Base-by-base conservation (phyloP, 176 grass and related monocot genomes). In the Bonia amplexicaulis region DNA sequence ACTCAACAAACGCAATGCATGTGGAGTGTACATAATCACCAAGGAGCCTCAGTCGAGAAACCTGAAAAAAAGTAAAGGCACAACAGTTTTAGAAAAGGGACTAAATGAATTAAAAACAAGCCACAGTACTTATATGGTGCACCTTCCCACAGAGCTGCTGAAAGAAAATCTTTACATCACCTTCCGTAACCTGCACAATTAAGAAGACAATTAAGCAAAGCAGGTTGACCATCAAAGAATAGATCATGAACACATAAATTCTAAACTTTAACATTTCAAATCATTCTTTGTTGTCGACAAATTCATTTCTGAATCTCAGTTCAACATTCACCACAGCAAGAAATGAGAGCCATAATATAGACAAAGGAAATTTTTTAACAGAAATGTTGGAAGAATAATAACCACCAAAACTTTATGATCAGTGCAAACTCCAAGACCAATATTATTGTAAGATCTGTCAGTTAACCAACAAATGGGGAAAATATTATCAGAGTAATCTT, bases 1-100 rank as follows among this genome's bases (percentile, higher is more conserved):
- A 97, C 81, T 95, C 95, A 87, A 98, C 93, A 89, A 98, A 98
- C 22, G 93, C 95, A 90, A 98, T 98, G 77, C 91, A 90, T 33
- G 93, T 95, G 53, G 91, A 95, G 73, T 98, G 95, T 66, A 95
- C 84, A 72, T 86, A 93, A 86, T 98, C 95, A 68, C 93, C 93
- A 88, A 98, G 92, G 72, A 98, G 91, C 80, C 95, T 93, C 85
- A 93, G 70, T 5, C 87, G 91, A 90, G 95, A 98, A 83, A 98
- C 95, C 95, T 98, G 84, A 10, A 74, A 62, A 81, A 81, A 13
- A 55, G 20, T 69, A 10, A 77, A 85, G 41, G 42, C 14, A 45
- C 54, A 75, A 25, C 9, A 7, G 53, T 60, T 73, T 73, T 10
- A 83, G 16, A 65, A 51, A 59, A 81, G 16, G 63, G 74, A 77